These are phyloP conservation scores for Fusarium floridanum DNA, from an alignment of 2,329 filamentous ascomycete species.

Conservation along the genomic window DNA sequence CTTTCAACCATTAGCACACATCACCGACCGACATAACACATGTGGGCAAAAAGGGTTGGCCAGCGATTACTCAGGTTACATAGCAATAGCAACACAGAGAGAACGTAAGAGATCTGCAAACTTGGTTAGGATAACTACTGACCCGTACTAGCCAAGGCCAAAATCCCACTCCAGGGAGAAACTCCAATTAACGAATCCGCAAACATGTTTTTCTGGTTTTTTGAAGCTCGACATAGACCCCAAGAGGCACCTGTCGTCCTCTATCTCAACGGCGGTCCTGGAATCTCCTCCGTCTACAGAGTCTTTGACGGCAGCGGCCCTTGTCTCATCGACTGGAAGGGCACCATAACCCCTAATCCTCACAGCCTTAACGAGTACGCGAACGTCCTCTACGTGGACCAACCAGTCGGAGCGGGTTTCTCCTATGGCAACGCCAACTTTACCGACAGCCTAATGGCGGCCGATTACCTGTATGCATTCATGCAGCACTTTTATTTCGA, in stretches of 20 bases:
- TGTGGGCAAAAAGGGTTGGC: neutral
- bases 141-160: neutral
- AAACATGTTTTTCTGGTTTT: conserved; percentile 22
- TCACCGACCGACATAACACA: neutral
- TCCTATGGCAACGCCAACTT: conserved; percentile 6
- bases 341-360: neutral
- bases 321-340: neutral
- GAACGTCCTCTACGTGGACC: conserved; percentile 19
- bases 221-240: neutral
- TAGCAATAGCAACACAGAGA: neutral
- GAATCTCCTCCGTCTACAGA: conserved; percentile 1
- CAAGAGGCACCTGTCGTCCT: neutral
- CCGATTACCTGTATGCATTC: conserved; percentile 4
- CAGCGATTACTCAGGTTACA: neutral
- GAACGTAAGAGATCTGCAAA: neutral
- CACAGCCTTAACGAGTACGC: conserved; percentile 16
- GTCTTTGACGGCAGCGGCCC: conserved; percentile 14
- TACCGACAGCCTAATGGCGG: neutral
- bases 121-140: neutral
- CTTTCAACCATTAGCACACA: neutral
- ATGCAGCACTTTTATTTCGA: conserved; percentile 6
- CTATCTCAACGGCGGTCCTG: conserved; percentile 16
- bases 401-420: conserved; percentile 9
- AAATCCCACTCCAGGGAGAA: neutral
- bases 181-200: neutral